Conservation (phyloP, 1,139 yeast species). For the Yamadazyma membranifaciens region DNA sequence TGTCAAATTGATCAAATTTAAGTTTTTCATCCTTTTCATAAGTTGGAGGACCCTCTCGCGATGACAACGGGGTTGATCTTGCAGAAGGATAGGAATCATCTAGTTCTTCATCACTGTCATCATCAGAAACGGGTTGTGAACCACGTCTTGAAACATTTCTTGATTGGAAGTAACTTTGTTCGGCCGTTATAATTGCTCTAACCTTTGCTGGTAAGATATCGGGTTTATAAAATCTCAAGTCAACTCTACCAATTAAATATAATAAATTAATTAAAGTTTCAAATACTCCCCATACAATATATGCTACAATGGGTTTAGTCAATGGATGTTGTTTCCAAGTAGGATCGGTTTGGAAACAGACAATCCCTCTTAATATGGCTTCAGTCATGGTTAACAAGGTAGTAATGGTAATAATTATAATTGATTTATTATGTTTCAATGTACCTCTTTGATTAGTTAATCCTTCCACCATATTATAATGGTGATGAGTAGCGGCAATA, state of each 20-base stretch:
- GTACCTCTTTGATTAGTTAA: constrained; percentile 39
- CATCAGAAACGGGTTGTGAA: constrained; percentile 11
- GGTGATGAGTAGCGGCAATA: constrained; percentile 46
- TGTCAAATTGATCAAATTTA: constrained; percentile 11
- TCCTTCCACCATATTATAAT: constrained; percentile 42
- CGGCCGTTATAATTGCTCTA: constrained; percentile 41
- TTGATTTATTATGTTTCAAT: constrained; percentile 35
- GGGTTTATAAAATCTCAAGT: constrained; percentile 47
- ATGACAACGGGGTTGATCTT: constrained; percentile 4
- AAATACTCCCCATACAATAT: constrained; percentile 39
- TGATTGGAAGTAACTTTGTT: constrained; percentile 31
- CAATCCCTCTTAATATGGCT: constrained; percentile 31
- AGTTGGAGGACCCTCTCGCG: constrained; percentile 9
- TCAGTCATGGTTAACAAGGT: constrained; percentile 34
- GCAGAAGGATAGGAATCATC: constrained; percentile 8
- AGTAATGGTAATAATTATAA: constrained; percentile 30
- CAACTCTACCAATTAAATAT: constrained; percentile 44
- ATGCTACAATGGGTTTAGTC: constrained; percentile 30
- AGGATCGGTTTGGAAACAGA: constrained; percentile 28
- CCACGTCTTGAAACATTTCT: constrained; percentile 8
- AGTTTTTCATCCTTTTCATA: constrained; percentile 8
- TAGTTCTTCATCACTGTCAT: constrained; percentile 10
- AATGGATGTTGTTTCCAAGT: constrained; percentile 12
- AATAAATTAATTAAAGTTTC: constrained; percentile 35
- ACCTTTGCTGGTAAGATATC: constrained; percentile 39